These are phyloP conservation scores for Fusarium napiforme DNA, from an alignment of 2,329 filamentous ascomycete genomes.

Conservation along the genomic window DNA sequence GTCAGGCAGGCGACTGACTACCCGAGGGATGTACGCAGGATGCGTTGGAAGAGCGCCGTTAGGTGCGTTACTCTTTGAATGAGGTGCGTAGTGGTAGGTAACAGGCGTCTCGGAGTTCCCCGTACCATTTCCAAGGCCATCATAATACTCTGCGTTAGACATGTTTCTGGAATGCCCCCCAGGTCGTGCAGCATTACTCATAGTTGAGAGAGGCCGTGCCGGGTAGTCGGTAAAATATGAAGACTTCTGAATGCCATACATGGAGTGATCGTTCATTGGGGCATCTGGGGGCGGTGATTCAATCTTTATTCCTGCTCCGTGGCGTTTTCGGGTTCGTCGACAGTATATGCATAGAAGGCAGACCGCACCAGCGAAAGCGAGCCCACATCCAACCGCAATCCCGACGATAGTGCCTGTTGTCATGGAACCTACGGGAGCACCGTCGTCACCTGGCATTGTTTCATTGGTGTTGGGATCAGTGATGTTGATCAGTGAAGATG, in stretches of 20 bases:
- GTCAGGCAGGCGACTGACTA: too few relatives aligned
- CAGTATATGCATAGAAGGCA: slow-evolving; percentile 62
- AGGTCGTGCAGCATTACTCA: too few relatives aligned
- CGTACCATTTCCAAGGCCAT: too few relatives aligned
- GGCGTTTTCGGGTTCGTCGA: slow-evolving; percentile 43
- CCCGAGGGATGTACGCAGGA: too few relatives aligned
- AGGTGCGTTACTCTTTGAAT: too few relatives aligned
- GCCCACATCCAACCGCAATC: slow-evolving; percentile 60
- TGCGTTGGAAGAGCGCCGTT: too few relatives aligned
- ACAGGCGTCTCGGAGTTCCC: too few relatives aligned
- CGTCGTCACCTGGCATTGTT: slow-evolving; percentile 40
- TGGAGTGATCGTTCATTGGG: slow-evolving; percentile 11
- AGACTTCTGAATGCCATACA: slow-evolving; percentile 26
- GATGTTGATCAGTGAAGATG: slow-evolving; percentile 52
- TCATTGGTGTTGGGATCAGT: slow-evolving; percentile 48
- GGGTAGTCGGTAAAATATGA: neutral
- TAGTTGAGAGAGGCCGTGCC: too few relatives aligned
- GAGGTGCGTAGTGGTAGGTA: too few relatives aligned
- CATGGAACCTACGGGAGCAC: slow-evolving; percentile 47
- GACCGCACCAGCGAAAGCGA: slow-evolving; percentile 55
- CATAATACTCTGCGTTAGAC: too few relatives aligned
- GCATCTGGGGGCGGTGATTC: slow-evolving; percentile 11
- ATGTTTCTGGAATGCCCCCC: too few relatives aligned
- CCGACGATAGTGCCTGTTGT: slow-evolving; percentile 63
- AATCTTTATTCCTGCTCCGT: slow-evolving; percentile 20